These are phyloP conservation scores for Ocimum tenuiflorum DNA, from an alignment of 257 asterid genomes.

Conservation along the genomic window DNA sequence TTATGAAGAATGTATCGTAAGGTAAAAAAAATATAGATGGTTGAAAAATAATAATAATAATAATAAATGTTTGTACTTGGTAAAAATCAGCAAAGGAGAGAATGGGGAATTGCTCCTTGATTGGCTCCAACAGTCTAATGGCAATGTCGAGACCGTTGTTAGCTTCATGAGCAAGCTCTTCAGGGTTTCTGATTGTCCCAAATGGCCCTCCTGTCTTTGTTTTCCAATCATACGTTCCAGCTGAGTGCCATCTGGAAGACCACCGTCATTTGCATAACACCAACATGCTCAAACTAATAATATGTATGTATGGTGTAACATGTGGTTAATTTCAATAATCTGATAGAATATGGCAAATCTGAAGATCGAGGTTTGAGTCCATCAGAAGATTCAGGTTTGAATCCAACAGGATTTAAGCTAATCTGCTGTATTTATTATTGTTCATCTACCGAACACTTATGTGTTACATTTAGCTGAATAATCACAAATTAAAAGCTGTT, in stretches of 20 bases:
- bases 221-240: slow-evolving; percentile 48
- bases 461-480: too few relatives aligned
- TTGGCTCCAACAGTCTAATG: slow-evolving; percentile 61
- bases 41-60: background rate
- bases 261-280: background rate
- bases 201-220: slow-evolving; percentile 80
- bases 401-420: too few relatives aligned
- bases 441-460: too few relatives aligned
- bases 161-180: slow-evolving; percentile 65
- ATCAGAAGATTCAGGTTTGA: background rate
- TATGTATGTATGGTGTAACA: background rate
- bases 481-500: too few relatives aligned
- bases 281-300: background rate
- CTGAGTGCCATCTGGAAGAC: slow-evolving; percentile 39
- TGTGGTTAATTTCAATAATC: background rate
- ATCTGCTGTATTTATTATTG: too few relatives aligned
- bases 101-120: slow-evolving; percentile 60
- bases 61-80: slow-evolving; percentile 12
- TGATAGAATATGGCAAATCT: background rate
- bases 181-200: slow-evolving; percentile 54
- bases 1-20: background rate
- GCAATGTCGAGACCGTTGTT: slow-evolving; percentile 81
- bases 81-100: slow-evolving; percentile 65
- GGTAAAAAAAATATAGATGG: background rate
- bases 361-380: background rate